Conservation (phyloP, 2,329 filamentous ascomycete genomes). For the Colletotrichum phormii region DNA sequence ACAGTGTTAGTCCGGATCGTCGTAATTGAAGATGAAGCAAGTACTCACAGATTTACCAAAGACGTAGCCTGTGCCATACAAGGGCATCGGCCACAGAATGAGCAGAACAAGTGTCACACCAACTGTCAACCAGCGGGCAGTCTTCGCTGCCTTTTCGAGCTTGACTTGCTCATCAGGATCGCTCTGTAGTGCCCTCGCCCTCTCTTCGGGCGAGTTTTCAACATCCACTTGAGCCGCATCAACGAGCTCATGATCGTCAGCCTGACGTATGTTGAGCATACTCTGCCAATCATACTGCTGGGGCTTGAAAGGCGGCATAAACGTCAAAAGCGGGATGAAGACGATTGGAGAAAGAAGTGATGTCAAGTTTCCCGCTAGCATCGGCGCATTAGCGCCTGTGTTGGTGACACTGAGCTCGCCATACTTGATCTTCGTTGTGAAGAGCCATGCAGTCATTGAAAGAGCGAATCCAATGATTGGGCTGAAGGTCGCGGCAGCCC, state of each 20-base stretch:
- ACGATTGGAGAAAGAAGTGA: constrained; percentile 78
- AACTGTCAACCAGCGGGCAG: constrained; percentile 62
- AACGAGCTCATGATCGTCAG: constrained; percentile 78
- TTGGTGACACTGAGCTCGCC: constrained; percentile 73
- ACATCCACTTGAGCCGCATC: constrained; percentile 71
- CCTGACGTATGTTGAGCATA: constrained; percentile 79
- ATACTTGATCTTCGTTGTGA: constrained; percentile 77
- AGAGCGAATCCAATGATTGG: constrained; percentile 76
- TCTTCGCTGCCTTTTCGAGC: constrained; percentile 59
- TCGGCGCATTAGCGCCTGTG: constrained; percentile 82
- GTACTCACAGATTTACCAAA: constrained; percentile 39
- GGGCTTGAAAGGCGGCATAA: constrained; percentile 52
- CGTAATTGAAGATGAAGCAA: neutral
- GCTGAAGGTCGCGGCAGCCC: constrained; percentile 72
- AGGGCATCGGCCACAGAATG: constrained; percentile 46
- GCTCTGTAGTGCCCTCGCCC: constrained; percentile 24
- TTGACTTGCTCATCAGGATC: constrained; percentile 51
- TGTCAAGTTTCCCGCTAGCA: constrained; percentile 84
- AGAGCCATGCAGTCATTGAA: constrained; percentile 81
- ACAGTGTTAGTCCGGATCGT: neutral
- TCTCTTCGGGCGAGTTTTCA: constrained; percentile 69
- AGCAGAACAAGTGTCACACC: constrained; percentile 66
- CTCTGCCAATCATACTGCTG: constrained; percentile 82
- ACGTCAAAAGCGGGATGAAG: constrained; percentile 77
- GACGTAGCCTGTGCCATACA: constrained; percentile 44